Conservation (phyloP, 768 basidiomycete genomes). For the Tremella mesenterica region DNA sequence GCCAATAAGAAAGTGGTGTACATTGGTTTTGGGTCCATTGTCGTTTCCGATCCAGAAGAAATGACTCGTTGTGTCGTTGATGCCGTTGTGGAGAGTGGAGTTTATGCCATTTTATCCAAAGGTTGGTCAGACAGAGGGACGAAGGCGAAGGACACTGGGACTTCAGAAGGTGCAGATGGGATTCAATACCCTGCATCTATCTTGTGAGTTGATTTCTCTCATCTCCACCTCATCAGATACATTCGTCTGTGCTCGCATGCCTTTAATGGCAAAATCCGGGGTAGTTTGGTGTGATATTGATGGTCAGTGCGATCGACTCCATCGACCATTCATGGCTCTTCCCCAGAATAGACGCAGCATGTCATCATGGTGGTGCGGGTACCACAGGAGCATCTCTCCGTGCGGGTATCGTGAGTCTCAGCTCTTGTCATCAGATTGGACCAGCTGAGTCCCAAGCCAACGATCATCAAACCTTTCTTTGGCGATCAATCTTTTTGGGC, state of each 20-base stretch:
- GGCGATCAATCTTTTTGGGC: conserved; percentile 98
- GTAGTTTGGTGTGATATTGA: no score
- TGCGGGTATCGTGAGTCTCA: conserved; percentile 47
- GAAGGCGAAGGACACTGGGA: conserved; percentile 49
- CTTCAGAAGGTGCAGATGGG: conserved; percentile 43
- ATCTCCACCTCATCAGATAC: not conserved
- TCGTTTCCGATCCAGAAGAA: conserved; percentile 83
- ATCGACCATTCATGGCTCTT: conserved; percentile 97
- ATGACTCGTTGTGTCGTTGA: conserved; percentile 90
- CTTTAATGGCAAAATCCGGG: not conserved
- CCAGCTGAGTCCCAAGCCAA: conserved; percentile 50
- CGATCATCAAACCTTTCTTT: conserved; percentile 94
- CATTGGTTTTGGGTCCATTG: conserved; percentile 94
- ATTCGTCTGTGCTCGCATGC: not conserved
- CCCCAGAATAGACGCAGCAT: conserved; percentile 84
- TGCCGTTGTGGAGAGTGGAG: conserved; percentile 74
- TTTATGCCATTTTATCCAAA: conserved; percentile 87
- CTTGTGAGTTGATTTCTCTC: conserved; percentile 16
- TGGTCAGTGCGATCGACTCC: conserved; percentile 56
- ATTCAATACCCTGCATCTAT: conserved; percentile 35
- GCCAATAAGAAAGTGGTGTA: conserved; percentile 84
- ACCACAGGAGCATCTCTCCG: conserved; percentile 89
- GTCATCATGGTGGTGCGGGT: conserved; percentile 95
- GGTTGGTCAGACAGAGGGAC: conserved; percentile 88
- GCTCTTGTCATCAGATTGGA: conserved; percentile 55